These are phyloP conservation scores for Ascodesmis nigricans DNA, from an alignment of 495 filamentous ascomycete species.

Conservation along the genomic window DNA sequence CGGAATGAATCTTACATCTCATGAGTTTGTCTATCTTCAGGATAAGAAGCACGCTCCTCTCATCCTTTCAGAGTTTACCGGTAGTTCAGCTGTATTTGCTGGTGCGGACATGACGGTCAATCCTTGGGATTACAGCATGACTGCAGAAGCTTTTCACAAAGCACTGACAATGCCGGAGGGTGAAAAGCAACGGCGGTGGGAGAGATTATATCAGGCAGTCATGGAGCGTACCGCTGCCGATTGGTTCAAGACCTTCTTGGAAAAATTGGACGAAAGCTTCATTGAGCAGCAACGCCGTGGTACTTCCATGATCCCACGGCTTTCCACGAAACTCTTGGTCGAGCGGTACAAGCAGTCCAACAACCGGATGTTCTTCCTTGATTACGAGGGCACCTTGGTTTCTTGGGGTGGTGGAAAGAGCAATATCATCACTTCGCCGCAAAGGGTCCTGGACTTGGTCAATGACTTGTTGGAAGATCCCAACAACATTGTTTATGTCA, in stretches of 20 bases:
- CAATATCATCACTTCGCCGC: slow-evolving; percentile 62
- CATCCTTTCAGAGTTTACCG: slow-evolving; percentile 84
- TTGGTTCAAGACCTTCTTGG: slow-evolving; percentile 56
- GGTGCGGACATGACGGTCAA: slow-evolving; percentile 62
- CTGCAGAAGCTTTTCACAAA: slow-evolving; percentile 56
- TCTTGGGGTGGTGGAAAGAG: slow-evolving; percentile 58
- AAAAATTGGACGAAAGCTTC: slow-evolving; percentile 47
- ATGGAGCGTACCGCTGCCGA: slow-evolving; percentile 57
- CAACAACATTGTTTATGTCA: slow-evolving; percentile 73
- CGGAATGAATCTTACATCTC: slow-evolving; percentile 84
- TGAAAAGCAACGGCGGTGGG: slow-evolving; percentile 55
- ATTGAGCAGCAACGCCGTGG: slow-evolving; percentile 64
- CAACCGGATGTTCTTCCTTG: slow-evolving; percentile 62
- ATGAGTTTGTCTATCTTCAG: slow-evolving; percentile 83
- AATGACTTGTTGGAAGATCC: slow-evolving; percentile 57
- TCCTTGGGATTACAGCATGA: slow-evolving; percentile 78
- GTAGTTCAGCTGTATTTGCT: slow-evolving; percentile 64
- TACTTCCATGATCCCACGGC: slow-evolving; percentile 59
- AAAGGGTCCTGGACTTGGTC: slow-evolving; percentile 57
- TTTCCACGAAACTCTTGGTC: slow-evolving; percentile 40
- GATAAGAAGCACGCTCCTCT: slow-evolving; percentile 75
- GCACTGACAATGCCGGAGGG: slow-evolving; percentile 53
- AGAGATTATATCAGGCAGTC: slow-evolving; percentile 47
- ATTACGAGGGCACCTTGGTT: slow-evolving; percentile 80
- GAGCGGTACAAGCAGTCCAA: slow-evolving; percentile 40